These are phyloP conservation scores for Trichoderma asperellum DNA, from an alignment of 2,329 filamentous ascomycete species.

Conservation along the genomic window DNA sequence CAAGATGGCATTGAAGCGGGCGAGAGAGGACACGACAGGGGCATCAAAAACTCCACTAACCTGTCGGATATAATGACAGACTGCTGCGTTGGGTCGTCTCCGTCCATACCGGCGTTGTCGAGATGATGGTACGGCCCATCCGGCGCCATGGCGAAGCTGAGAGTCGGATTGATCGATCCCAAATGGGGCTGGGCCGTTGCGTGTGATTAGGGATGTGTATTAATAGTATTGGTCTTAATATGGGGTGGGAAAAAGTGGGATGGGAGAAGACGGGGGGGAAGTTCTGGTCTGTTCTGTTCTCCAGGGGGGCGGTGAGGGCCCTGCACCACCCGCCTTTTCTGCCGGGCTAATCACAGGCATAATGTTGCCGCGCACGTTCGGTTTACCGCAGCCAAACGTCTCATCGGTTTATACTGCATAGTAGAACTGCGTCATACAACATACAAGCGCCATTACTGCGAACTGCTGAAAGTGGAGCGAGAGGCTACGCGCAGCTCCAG, in stretches of 20 bases:
- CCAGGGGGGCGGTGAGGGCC: neutral
- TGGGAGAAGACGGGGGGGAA: neutral
- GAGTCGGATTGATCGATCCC: neutral
- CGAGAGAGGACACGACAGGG: neutral
- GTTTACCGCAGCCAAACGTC: neutral
- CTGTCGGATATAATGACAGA: neutral
- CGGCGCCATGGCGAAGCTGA: neutral
- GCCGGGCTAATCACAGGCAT: neutral
- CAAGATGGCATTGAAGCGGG: neutral
- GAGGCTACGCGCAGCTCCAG: too few relatives aligned
- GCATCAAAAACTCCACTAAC: neutral
- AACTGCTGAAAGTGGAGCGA: too few relatives aligned
- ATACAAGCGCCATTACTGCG: neutral
- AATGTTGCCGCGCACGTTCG: neutral
- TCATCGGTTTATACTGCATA: too few relatives aligned
- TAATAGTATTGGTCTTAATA: neutral
- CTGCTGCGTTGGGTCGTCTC: neutral
- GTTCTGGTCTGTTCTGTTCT: neutral
- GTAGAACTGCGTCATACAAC: neutral
- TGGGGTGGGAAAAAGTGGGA: neutral
- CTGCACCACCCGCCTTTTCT: neutral
- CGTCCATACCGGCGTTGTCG: neutral
- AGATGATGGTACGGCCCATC: neutral
- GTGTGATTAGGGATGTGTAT: neutral
- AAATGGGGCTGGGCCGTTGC: neutral